phyloP scores from a whole-genome alignment of 352 stramenopile species.

The Thalassiosira delicatula region DNA sequence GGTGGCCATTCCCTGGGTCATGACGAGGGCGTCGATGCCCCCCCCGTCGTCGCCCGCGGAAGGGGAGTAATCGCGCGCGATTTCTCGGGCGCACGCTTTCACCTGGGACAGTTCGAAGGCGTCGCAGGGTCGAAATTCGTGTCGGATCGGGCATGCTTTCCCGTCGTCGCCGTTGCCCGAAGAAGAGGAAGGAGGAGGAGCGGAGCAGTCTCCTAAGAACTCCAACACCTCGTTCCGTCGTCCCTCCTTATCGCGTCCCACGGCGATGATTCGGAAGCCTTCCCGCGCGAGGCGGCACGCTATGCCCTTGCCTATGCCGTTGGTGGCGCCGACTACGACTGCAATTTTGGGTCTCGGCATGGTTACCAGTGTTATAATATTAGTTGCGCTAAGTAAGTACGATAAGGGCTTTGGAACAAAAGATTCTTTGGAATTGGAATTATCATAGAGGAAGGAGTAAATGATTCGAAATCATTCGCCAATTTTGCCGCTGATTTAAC shows the following conservation, averaged over 20 bases:
- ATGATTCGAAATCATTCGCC: no score
- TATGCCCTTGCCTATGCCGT: slow-evolving; percentile 52
- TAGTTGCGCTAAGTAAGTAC: no score
- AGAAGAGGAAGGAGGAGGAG: no score
- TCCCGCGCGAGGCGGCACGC: slow-evolving; percentile 31
- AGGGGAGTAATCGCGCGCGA: slow-evolving; percentile 29
- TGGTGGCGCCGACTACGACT: slow-evolving; percentile 56
- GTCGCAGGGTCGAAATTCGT: slow-evolving; percentile 63
- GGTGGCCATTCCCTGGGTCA: slow-evolving; percentile 83
- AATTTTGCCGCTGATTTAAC: no score
- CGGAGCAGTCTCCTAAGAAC: slow-evolving; percentile 28
- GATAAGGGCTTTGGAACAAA: no score
- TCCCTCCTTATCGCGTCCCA: slow-evolving; percentile 38
- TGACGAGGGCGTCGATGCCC: slow-evolving; percentile 74
- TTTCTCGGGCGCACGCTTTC: slow-evolving; percentile 37
- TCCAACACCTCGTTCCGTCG: slow-evolving; percentile 10
- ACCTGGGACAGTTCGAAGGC: slow-evolving; percentile 59
- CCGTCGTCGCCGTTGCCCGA: neutral
- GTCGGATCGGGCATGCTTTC: neutral
- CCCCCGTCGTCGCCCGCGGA: neutral
- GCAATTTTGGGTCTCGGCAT: slow-evolving; percentile 32
- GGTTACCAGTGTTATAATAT: no score
- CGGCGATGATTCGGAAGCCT: slow-evolving; percentile 39
- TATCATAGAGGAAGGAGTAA: no score
- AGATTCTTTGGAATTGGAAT: no score